Evolutionary conservation across 768 basidiomycete genomes (phyloP), one percentile per base, ranked within the genome.

Genomic region (Tulasnella sp.): DNA sequence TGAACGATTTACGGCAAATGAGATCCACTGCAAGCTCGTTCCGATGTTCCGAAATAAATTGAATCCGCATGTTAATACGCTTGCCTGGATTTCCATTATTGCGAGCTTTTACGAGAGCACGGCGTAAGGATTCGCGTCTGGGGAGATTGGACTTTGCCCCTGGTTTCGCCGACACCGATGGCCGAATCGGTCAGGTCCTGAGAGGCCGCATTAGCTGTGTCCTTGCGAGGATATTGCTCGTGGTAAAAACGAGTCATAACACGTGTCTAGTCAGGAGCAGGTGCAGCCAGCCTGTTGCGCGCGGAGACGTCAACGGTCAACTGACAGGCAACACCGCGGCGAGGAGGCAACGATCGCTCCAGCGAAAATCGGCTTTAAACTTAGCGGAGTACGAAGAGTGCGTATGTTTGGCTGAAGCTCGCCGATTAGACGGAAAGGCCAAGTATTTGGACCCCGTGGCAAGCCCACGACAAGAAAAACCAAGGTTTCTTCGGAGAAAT

Each of bases 361-460:
- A 51, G n/a, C 51, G n/a, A n/a, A 51, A 51, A 6, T 6, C 20
- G 23, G 23, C 10, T 6, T 20, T n/a, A 51, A 51, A n/a, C 51
- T 51, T 20, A n/a, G 51, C 51, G 51, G 51, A 51, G 51, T 51
- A 51, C 6, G n/a, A 51, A n/a, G 51, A 44, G 44, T 44, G 44
- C 51, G 51, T 51, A n/a, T 6, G 51, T 51, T 51, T 51, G n/a
- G 51, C 51, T 51, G 61, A 32, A 15, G 61, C 23, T 67, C 61
- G 26, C 61, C 26, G 61, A 67, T 67, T 67, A 67, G 61, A 67
- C 61, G 61, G 61, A 35, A 67, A 26, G 61, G 61, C 61, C 26
- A 29, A 67, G 26, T 32, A 35, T 67, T 29, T 26, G 61, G 61
- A 26, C 61, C 32, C 26, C 32, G 15, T 29, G 32, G 61, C 29